Conservation (phyloP, 106 monocot species). For the Dioscorea dumetorum region DNA sequence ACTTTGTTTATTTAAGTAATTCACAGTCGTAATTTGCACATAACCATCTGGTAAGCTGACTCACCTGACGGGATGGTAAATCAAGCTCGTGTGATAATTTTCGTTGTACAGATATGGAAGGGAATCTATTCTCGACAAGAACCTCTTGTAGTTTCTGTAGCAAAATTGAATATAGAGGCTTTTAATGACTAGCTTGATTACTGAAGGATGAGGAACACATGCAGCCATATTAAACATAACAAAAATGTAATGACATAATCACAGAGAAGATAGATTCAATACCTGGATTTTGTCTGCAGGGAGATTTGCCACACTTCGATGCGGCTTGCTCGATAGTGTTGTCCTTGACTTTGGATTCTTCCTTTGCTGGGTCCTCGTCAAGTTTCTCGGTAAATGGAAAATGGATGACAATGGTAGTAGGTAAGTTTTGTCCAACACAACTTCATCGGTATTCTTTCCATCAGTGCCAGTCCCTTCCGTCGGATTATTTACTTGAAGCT, state of each 20-base stretch:
- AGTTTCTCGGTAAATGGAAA: constrained; percentile 17
- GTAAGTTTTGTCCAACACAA: constrained; percentile 17
- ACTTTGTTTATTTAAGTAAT: too few relatives aligned
- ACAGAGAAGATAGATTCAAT: neutral
- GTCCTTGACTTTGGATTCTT: constrained; percentile 8
- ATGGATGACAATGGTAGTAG: constrained; percentile 34
- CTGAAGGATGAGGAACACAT: neutral
- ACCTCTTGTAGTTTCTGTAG: constrained; percentile 10
- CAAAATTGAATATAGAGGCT: neutral
- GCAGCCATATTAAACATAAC: neutral
- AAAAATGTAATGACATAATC: too few relatives aligned
- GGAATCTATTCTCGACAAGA: constrained; percentile 1
- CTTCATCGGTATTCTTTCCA: constrained; percentile 6
- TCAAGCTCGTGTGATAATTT: constrained; percentile 2
- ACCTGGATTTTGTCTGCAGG: constrained; percentile 21
- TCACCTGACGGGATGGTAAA: constrained; percentile 7
- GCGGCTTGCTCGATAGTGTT: constrained; percentile 1
- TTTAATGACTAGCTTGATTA: too few relatives aligned
- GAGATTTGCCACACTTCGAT: constrained; percentile 4
- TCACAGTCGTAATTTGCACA: too few relatives aligned
- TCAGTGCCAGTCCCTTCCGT: constrained; percentile 4
- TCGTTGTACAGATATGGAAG: constrained; percentile 5
- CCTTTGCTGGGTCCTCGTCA: constrained; percentile 10
- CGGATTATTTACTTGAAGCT: constrained; percentile 1
- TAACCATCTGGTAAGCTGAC: too few relatives aligned